These are phyloP conservation scores for Mucuna pruriens DNA, from an alignment of 306 rosid genomes.

Conservation along the genomic window DNA sequence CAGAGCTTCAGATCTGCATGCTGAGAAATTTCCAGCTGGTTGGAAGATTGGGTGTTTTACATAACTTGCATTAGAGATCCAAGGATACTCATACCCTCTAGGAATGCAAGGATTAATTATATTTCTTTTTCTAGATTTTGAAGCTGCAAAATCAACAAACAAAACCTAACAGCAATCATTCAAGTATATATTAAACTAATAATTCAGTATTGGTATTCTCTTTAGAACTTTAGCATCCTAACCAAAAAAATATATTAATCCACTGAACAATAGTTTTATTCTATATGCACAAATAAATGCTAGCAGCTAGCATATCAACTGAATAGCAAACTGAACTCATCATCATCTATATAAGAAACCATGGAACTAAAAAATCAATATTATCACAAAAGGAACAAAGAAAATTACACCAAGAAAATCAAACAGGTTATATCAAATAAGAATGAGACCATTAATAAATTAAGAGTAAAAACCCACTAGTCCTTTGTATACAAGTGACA, in stretches of 20 bases:
- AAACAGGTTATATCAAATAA: not conserved
- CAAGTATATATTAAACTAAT: not conserved
- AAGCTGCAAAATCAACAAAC: slow-evolving; percentile 42
- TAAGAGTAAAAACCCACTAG: not conserved
- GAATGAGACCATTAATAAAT: not conserved
- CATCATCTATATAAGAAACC: not conserved
- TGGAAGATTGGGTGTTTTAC: slow-evolving; percentile 21
- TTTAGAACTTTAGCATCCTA: not conserved
- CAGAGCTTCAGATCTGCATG: slow-evolving; percentile 50
- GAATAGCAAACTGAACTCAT: not conserved
- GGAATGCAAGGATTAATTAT: slow-evolving; percentile 55
- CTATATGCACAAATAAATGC: slow-evolving; percentile 6
- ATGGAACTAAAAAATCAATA: not conserved
- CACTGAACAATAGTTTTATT: not conserved
- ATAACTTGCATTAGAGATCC: slow-evolving; percentile 42
- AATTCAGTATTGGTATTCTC: not conserved
- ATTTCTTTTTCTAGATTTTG: slow-evolving; percentile 35
- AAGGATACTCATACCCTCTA: slow-evolving; percentile 48
- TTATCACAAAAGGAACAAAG: not conserved
- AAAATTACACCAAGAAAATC: not conserved
- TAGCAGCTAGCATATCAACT: not conserved
- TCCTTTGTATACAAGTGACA: not conserved
- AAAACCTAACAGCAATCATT: not conserved
- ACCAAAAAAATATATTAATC: not conserved
- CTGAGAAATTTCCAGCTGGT: slow-evolving; percentile 57